Evolutionary conservation across 2,329 filamentous ascomycete genomes (phyloP).

Genomic region (Fusarium falciforme): DNA sequence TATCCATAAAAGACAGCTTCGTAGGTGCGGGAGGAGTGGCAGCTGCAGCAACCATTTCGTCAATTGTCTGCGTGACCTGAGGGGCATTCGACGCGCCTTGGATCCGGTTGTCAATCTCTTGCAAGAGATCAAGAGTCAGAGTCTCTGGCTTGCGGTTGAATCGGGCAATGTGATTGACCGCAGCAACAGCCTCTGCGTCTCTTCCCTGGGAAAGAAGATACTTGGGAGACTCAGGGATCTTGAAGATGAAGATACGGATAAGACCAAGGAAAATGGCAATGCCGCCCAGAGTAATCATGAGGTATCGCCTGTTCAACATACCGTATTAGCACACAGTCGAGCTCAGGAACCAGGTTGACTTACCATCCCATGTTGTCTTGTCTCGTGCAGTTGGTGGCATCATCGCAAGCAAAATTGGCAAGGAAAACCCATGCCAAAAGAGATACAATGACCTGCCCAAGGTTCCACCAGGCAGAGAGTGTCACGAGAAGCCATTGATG

Average conservation of each 20-base stretch:
- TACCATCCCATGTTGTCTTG: constrained; percentile 58
- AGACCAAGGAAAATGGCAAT: constrained; percentile 54
- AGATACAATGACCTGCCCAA: constrained; percentile 59
- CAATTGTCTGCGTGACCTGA: background rate
- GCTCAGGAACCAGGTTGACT: background rate
- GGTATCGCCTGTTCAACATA: constrained; percentile 47
- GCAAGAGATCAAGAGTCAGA: constrained; percentile 30
- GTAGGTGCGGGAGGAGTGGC: background rate
- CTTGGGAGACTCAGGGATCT: constrained; percentile 56
- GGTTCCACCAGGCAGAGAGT: constrained; percentile 58
- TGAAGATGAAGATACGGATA: constrained; percentile 55
- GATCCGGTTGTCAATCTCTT: constrained; percentile 27
- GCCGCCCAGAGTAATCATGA: constrained; percentile 54
- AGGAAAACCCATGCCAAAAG: constrained; percentile 50
- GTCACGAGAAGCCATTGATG: constrained; percentile 57
- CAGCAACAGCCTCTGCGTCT: constrained; percentile 58
- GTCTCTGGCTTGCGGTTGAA: constrained; percentile 41
- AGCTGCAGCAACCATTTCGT: background rate
- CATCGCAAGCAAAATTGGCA: constrained; percentile 50
- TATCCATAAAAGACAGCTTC: constrained; percentile 26
- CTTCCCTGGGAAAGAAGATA: constrained; percentile 56
- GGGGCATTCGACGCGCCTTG: background rate
- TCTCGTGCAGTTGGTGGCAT: constrained; percentile 49
- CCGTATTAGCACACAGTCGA: background rate
- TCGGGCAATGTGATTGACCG: constrained; percentile 57